Evolutionary conservation across 257 asterid species (phyloP).

Genomic region (Gentiana straminea): DNA sequence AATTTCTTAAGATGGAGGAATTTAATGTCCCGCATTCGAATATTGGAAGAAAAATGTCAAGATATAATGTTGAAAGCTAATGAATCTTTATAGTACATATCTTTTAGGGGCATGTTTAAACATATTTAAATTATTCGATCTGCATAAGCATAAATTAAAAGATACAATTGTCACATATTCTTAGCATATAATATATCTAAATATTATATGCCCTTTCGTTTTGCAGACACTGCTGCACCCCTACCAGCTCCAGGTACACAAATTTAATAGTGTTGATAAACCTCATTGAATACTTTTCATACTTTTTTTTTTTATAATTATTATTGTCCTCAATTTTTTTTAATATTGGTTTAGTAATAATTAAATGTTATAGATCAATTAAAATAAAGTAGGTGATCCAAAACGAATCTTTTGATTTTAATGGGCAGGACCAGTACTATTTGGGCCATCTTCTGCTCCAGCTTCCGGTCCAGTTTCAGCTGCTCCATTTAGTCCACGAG

Average conservation of each 20-base stretch:
- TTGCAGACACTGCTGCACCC: constrained; percentile 66
- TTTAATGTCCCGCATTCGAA: too few relatives aligned
- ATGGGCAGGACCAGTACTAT: constrained; percentile 45
- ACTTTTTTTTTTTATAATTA: not conserved
- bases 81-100: too few relatives aligned
- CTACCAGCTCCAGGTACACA: constrained; percentile 67
- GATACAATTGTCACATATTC: not conserved
- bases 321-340: not conserved
- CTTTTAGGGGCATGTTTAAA: too few relatives aligned
- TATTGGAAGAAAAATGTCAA: too few relatives aligned
- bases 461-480: constrained; percentile 22
- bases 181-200: not conserved
- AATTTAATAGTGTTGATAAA: not conserved
- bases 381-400: not conserved
- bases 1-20: too few relatives aligned
- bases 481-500: constrained; percentile 24
- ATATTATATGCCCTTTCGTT: constrained; percentile 2
- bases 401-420: not conserved
- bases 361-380: not conserved
- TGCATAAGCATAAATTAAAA: not conserved
- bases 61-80: too few relatives aligned
- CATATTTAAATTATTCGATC: not conserved
- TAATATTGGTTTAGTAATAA: not conserved
- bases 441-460: constrained; percentile 44
- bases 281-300: not conserved